Base-by-base conservation (phyloP, 768 basidiomycete genomes). In the Phlegmacium glaucopus region DNA sequence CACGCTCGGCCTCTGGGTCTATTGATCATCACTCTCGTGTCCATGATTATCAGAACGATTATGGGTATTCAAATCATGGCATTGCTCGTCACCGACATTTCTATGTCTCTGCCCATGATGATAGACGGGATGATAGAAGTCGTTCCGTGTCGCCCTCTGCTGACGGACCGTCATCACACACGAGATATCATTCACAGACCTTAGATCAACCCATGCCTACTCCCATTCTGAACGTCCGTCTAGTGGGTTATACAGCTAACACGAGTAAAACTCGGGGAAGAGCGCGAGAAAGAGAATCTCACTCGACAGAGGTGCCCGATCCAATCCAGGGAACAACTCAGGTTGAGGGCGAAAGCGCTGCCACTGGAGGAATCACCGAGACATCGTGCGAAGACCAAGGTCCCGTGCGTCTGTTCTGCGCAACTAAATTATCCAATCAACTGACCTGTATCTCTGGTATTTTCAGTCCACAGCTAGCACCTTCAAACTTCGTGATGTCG, bases 161-260 rank as follows among this genome's bases (percentile, higher is more conserved):
- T 18, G 53, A 45, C 25, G 52, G 47, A n/a, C 42, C 52, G 13
- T 53, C 54, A 18, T 39, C 44, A n/a, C 38, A 45, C 17, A 42
- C 44, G 7, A 52, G 52, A 25, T 50, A 55, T 6, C 48, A 41
- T 6, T 53, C 53, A 15, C 52, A 36, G n/a, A 49, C 27, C 42
- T 48, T 35, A 11, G 58, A 52, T 16, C 61, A 57, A 38, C 52
- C 59, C 0, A 53, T 49, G 25, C 56, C 64, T 10, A 60, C 61
- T 4, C 61, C 62, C 2, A 63, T 67, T 15, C 47, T 70, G 15
- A 67, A 66, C 35, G 56, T 69, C 4, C 56, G 63, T 27, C 49
- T 68, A 7, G 67, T 70, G 18, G 62, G 60, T 4, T 59, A 59
- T 35, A 48, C 45, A 7, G 60, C 57, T 18, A 55, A 49, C 1